A percentile compares a stretch with the other conserved stretches of the same genome.
phyloP scores from a whole-genome alignment of 176 grass and related monocot species.

The Oryza officinalis region DNA sequence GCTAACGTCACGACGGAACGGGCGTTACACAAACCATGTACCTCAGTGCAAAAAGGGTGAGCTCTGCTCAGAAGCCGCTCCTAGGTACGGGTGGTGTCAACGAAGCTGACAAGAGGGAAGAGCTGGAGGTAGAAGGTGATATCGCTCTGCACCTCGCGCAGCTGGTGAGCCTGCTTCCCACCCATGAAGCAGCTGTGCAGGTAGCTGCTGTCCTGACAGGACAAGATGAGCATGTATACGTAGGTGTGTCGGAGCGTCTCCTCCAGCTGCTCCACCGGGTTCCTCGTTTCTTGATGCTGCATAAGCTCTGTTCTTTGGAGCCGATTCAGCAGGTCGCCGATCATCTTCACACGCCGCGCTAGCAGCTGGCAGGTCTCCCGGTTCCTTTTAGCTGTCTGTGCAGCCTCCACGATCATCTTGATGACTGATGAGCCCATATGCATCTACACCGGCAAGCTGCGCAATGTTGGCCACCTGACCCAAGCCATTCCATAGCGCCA shows the following conservation, averaged over 20 bases:
- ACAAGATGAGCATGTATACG: constrained; percentile 41
- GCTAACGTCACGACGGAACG: no score
- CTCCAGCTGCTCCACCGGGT: constrained; percentile 73
- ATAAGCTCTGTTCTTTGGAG: constrained; percentile 60
- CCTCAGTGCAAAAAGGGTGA: not conserved
- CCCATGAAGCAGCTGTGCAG: constrained; percentile 54
- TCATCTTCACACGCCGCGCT: constrained; percentile 57
- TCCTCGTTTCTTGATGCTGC: constrained; percentile 62
- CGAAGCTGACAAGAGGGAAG: constrained; percentile 71
- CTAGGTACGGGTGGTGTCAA: constrained; percentile 49
- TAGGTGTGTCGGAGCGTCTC: constrained; percentile 47
- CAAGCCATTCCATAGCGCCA: constrained; percentile 51
- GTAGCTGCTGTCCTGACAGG: constrained; percentile 60
- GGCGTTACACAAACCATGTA: no score
- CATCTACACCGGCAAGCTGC: constrained; percentile 68
- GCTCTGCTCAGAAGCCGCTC: constrained; percentile 24
- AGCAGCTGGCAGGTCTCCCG: constrained; percentile 59
- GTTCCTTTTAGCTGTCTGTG: constrained; percentile 56
- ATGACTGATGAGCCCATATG: constrained; percentile 47
- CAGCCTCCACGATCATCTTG: constrained; percentile 51
- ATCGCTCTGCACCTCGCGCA: constrained; percentile 63
- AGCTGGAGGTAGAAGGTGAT: constrained; percentile 71
- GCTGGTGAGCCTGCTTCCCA: constrained; percentile 50
- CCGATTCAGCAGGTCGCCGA: constrained; percentile 58
- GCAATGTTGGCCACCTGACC: constrained; percentile 53